phyloP scores from a whole-genome alignment of 345 rosid genomes.

The Eucalyptus regnans region DNA sequence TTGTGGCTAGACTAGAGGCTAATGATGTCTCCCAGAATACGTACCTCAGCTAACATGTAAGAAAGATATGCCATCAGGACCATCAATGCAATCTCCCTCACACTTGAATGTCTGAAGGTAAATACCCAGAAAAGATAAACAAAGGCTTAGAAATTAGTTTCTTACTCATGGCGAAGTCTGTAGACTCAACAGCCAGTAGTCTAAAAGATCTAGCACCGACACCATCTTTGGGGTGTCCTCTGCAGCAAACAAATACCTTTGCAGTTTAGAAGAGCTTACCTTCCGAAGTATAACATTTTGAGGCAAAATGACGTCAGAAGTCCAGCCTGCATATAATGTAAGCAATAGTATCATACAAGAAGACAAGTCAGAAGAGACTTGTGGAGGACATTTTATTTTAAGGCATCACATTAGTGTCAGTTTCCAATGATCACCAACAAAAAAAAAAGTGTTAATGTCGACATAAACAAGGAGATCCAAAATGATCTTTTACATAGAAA shows the following conservation, averaged over 20 bases:
- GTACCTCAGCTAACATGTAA: constrained; percentile 84
- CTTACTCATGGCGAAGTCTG: neutral
- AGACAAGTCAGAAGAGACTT: neutral
- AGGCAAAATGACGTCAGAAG: constrained; percentile 59
- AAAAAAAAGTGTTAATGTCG: neutral
- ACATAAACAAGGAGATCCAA: neutral
- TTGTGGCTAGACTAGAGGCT: neutral
- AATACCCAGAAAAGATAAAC: neutral
- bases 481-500: neutral
- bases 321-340: constrained; percentile 33
- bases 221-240: neutral
- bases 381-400: neutral
- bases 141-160: neutral
- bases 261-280: constrained; percentile 11
- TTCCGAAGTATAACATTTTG: constrained; percentile 57
- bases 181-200: neutral
- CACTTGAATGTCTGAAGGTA: constrained; percentile 57
- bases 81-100: constrained; percentile 67
- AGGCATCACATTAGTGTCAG: neutral
- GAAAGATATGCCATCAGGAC: constrained; percentile 84
- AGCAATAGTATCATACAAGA: neutral
- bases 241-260: neutral
- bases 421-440: neutral
- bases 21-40: neutral
- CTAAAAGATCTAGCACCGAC: neutral